Evolutionary conservation across 2,329 filamentous ascomycete species (phyloP).

Genomic region (Diaporthe aspalathi): DNA sequence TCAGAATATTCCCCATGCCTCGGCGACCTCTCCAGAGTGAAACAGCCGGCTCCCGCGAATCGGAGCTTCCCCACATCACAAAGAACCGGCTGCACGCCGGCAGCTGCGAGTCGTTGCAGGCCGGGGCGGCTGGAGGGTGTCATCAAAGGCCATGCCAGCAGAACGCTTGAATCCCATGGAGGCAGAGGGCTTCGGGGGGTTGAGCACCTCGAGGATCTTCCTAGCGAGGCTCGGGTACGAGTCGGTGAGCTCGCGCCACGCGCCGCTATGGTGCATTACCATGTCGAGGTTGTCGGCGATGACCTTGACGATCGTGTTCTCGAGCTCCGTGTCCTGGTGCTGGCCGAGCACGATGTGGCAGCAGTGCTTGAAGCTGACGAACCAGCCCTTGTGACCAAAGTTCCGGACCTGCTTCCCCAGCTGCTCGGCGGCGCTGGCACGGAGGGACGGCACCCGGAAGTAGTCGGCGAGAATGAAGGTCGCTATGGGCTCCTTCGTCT

Average conservation of each 20-base stretch:
- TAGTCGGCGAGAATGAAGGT: slow-evolving; percentile 22
- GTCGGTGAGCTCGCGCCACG: slow-evolving; percentile 10
- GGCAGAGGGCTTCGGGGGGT: background rate
- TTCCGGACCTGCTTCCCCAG: background rate
- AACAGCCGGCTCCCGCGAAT: too few species aligned
- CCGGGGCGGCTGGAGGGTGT: background rate
- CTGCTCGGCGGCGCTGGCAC: background rate
- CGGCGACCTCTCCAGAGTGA: too few species aligned
- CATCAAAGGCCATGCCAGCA: slow-evolving; percentile 15
- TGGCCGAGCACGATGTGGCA: background rate
- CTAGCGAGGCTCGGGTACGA: background rate
- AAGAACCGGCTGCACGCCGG: background rate
- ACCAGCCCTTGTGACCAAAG: background rate
- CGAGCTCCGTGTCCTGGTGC: background rate
- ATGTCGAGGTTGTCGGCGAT: background rate
- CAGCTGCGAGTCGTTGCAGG: too few species aligned
- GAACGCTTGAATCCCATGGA: background rate
- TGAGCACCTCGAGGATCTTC: background rate
- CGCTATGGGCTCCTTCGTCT: background rate
- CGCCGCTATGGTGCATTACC: background rate
- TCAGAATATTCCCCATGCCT: too few species aligned
- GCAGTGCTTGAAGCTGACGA: background rate
- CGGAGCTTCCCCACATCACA: background rate
- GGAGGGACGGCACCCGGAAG: background rate
- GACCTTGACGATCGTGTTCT: background rate